These are phyloP conservation scores for Boletales sp. DNA, from an alignment of 768 basidiomycete genomes.

Conservation along the genomic window DNA sequence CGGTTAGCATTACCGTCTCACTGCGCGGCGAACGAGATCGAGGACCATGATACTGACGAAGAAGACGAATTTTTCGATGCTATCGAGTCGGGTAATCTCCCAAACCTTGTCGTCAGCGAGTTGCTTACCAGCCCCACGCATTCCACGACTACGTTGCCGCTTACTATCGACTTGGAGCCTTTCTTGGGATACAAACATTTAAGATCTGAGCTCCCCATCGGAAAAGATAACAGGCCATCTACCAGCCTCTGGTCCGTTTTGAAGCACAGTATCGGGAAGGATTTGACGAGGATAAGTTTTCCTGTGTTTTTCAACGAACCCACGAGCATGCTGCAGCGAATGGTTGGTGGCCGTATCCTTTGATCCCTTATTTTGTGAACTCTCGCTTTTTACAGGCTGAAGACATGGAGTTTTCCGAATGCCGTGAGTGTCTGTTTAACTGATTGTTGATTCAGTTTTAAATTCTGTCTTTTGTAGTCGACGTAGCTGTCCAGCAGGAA, in stretches of 20 bases:
- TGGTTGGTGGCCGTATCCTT: constrained; percentile 45
- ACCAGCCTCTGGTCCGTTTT: constrained; percentile 93
- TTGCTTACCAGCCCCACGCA: constrained; percentile 49
- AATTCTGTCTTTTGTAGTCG: constrained; percentile 48
- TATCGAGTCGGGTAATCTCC: constrained; percentile 77
- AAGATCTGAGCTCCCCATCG: constrained; percentile 57
- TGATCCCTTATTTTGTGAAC: background rate
- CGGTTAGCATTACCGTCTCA: constrained; percentile 13
- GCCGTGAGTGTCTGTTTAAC: constrained; percentile 47
- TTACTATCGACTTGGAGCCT: constrained; percentile 37
- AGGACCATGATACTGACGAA: constrained; percentile 58
- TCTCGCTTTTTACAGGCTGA: constrained; percentile 52
- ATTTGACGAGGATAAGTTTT: constrained; percentile 92
- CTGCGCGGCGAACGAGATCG: constrained; percentile 29
- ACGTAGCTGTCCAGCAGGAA: constrained; percentile 72
- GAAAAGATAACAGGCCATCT: constrained; percentile 74
- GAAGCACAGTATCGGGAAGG: constrained; percentile 95
- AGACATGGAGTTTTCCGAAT: constrained; percentile 97
- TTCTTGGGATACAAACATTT: constrained; percentile 71
- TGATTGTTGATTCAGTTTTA: constrained; percentile 1
- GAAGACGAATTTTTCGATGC: constrained; percentile 99
- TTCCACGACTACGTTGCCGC: constrained; percentile 31
- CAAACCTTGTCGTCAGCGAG: constrained; percentile 69
- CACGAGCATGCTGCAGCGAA: constrained; percentile 94
- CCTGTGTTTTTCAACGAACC: constrained; percentile 93